Evolutionary conservation across 495 filamentous ascomycete species (phyloP).

Genomic region (Penicillium samsonianum): DNA sequence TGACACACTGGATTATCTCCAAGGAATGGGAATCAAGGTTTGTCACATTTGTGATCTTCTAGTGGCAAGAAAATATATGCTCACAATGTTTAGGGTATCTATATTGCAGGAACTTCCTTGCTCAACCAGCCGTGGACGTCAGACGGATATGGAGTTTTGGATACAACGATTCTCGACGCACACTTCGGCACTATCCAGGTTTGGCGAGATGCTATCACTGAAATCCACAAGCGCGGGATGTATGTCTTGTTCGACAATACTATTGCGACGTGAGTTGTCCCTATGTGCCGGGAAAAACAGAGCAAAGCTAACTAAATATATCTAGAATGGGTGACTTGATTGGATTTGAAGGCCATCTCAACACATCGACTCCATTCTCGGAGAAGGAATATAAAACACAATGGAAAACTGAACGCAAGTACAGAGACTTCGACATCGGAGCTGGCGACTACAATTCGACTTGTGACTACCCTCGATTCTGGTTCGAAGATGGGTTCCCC

Average conservation of each 20-base stretch:
- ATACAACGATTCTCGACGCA: constrained; percentile 67
- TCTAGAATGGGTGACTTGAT: constrained; percentile 63
- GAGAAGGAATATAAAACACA: constrained; percentile 54
- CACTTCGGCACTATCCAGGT: constrained; percentile 63
- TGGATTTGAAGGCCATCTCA: constrained; percentile 67
- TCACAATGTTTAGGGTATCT: constrained; percentile 52
- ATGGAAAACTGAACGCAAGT: constrained; percentile 59
- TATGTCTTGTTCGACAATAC: constrained; percentile 74
- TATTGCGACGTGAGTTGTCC: constrained; percentile 59
- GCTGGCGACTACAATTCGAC: constrained; percentile 54
- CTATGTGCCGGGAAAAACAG: neutral
- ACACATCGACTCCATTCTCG: constrained; percentile 61
- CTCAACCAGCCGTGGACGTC: constrained; percentile 72
- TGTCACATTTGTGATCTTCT: constrained; percentile 4
- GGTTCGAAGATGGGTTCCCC: constrained; percentile 60
- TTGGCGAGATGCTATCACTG: constrained; percentile 64
- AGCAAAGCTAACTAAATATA: neutral
- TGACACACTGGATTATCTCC: constrained; percentile 69
- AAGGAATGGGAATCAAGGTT: constrained; percentile 74
- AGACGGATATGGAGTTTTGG: constrained; percentile 66
- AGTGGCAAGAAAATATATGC: neutral
- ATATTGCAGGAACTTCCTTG: constrained; percentile 66
- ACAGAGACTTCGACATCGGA: constrained; percentile 62
- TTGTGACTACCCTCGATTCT: constrained; percentile 68
- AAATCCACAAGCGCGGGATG: constrained; percentile 67